phyloP scores from a whole-genome alignment of 192 early-diverging fungal species.

The Glomus cerebriforme region DNA sequence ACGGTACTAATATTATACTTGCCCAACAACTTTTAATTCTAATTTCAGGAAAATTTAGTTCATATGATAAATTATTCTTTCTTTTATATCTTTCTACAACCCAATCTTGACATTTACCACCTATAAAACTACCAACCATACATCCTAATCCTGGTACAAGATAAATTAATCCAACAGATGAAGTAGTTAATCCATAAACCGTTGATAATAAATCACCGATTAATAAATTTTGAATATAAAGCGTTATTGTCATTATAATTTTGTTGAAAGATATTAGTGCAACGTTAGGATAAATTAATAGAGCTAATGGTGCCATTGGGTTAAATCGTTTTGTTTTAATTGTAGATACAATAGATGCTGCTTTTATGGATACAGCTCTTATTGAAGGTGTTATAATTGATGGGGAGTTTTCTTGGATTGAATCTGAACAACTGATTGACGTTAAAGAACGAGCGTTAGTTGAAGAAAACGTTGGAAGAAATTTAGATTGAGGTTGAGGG shows the following conservation, averaged over 20 bases:
- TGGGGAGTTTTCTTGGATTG: background rate
- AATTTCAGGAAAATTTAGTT: conserved; percentile 26
- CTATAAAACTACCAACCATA: conserved; percentile 41
- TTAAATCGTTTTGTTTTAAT: background rate
- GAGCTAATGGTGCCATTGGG: background rate
- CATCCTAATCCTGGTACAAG: conserved; percentile 46
- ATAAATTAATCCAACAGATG: conserved; percentile 15
- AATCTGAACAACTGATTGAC: background rate
- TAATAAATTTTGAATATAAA: background rate
- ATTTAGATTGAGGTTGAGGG: background rate
- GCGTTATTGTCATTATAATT: background rate
- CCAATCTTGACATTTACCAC: conserved; percentile 44
- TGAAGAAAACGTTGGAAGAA: background rate
- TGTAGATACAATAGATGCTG: background rate
- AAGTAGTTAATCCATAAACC: background rate
- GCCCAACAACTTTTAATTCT: conserved; percentile 39
- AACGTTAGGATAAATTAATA: conserved; percentile 9
- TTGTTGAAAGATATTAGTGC: background rate
- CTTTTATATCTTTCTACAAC: conserved; percentile 33
- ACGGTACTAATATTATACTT: conserved; percentile 33
- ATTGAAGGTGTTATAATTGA: background rate
- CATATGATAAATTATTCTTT: conserved; percentile 25
- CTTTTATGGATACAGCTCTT: background rate
- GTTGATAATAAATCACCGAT: background rate
- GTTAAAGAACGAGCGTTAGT: background rate